phyloP scores from a whole-genome alignment of 345 rosid genomes.

The Brassica cretica region DNA sequence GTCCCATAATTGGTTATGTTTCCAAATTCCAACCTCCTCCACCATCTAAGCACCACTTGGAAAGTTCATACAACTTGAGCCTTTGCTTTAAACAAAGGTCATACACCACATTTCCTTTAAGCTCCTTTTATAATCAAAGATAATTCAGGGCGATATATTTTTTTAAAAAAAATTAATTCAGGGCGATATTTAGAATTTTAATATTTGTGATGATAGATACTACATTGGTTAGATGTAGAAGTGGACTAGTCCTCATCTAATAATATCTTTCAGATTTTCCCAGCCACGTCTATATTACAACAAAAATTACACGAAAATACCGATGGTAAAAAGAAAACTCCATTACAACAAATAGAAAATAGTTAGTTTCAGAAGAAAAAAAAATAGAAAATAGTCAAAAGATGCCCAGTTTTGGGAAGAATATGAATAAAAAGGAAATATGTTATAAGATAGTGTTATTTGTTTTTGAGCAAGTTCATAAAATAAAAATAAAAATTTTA shows the following conservation, averaged over 20 bases:
- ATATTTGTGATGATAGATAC: conserved; percentile 28
- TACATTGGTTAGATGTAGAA: background rate
- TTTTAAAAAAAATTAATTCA: background rate
- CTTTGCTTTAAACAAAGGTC: conserved; percentile 35
- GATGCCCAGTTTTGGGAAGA: too few relatives aligned
- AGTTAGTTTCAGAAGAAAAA: too few relatives aligned
- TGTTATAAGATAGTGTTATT: background rate
- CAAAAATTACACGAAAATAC: background rate
- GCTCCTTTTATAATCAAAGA: conserved; percentile 29
- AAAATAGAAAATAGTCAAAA: too few relatives aligned
- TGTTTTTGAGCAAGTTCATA: background rate
- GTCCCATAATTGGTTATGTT: conserved; percentile 29
- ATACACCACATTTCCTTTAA: conserved; percentile 29
- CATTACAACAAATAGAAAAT: background rate
- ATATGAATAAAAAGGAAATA: too few relatives aligned
- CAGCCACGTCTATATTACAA: background rate
- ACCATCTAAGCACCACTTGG: conserved; percentile 42
- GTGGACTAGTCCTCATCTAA: conserved; percentile 32
- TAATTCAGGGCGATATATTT: conserved; percentile 26
- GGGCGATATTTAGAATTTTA: conserved; percentile 21
- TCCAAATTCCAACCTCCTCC: conserved; percentile 31
- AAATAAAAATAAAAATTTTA: background rate
- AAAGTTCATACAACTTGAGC: conserved; percentile 41
- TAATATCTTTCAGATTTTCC: conserved; percentile 13
- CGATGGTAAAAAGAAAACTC: background rate